These are phyloP conservation scores for Ustilago trichophora DNA, from an alignment of 1,284 basidiomycete species.

Conservation along the genomic window DNA sequence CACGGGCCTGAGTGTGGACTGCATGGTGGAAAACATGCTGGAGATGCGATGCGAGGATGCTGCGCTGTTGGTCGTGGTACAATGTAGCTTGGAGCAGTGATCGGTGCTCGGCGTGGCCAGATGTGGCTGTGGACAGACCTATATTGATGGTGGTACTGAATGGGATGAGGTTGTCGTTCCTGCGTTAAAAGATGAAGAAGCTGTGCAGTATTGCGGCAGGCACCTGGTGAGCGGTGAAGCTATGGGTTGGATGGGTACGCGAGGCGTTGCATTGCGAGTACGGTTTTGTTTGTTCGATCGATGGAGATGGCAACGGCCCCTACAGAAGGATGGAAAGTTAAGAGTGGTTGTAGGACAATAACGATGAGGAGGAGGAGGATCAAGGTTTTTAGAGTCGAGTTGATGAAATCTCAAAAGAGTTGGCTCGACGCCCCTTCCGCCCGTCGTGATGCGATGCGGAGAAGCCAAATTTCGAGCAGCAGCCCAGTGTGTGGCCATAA, in stretches of 20 bases:
- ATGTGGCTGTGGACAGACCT: background rate
- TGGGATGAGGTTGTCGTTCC: no score
- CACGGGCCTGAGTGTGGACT: conserved; percentile 9
- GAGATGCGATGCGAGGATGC: background rate
- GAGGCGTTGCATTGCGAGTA: conserved; percentile 4
- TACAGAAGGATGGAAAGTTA: no score
- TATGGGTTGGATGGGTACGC: conserved; percentile 7
- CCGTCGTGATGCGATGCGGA: no score
- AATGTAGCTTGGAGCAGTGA: background rate
- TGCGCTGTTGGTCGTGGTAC: background rate
- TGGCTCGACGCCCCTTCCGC: no score
- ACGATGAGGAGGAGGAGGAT: no score
- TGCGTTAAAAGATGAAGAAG: background rate
- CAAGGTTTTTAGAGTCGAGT: no score
- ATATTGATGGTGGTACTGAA: background rate
- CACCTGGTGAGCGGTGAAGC: conserved; percentile 5
- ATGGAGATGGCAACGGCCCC: conserved; percentile 1
- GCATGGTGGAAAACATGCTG: conserved; percentile 18
- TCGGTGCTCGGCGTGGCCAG: background rate
- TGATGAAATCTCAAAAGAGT: no score
- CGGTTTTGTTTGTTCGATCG: background rate
- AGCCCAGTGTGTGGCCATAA: no score
- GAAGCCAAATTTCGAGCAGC: no score
- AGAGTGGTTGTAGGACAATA: no score
- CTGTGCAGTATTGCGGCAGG: conserved; percentile 1